phyloP scores from a whole-genome alignment of 2,329 filamentous ascomycete genomes.

The Sporothrix inflata region DNA sequence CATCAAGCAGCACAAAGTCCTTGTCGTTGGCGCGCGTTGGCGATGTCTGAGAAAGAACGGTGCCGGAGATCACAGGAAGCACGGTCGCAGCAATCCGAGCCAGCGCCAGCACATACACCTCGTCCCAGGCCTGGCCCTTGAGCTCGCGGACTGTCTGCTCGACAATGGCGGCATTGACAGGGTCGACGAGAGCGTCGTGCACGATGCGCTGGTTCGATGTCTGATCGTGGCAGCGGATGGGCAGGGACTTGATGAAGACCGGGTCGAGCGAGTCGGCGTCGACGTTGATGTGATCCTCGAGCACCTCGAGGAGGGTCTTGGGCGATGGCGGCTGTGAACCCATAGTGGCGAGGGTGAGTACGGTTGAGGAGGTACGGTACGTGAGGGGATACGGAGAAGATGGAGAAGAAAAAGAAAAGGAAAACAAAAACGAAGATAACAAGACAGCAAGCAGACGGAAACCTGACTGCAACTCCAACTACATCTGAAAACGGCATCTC shows the following conservation, averaged over 20 bases:
- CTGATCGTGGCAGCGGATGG: constrained; percentile 18
- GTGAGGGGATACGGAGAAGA: not conserved
- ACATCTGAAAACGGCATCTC: constrained; percentile 15
- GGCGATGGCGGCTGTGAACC: not conserved
- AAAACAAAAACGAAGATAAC: not conserved
- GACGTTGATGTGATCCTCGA: constrained; percentile 17
- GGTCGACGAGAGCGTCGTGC: constrained; percentile 8
- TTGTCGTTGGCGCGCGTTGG: not conserved
- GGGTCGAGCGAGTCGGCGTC: constrained; percentile 20
- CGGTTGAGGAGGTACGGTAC: not conserved
- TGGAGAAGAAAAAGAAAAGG: not conserved
- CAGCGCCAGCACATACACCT: constrained; percentile 15
- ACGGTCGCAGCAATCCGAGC: constrained; percentile 18
- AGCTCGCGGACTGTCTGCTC: constrained; percentile 14
- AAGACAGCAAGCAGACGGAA: not conserved
- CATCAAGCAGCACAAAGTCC: not conserved
- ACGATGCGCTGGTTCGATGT: constrained; percentile 23
- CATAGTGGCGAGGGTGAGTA: not conserved
- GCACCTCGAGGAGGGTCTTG: constrained; percentile 22
- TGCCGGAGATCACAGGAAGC: constrained; percentile 13
- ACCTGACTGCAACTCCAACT: no score
- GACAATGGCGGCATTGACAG: constrained; percentile 9
- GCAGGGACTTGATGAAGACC: constrained; percentile 8
- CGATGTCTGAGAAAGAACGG: not conserved
- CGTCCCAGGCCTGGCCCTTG: constrained; percentile 21